A percentile compares a stretch with the other conserved stretches of the same genome.
These are phyloP conservation scores for Tylopilus orsonianus DNA, from an alignment of 1,284 basidiomycete genomes.

Conservation along the genomic window DNA sequence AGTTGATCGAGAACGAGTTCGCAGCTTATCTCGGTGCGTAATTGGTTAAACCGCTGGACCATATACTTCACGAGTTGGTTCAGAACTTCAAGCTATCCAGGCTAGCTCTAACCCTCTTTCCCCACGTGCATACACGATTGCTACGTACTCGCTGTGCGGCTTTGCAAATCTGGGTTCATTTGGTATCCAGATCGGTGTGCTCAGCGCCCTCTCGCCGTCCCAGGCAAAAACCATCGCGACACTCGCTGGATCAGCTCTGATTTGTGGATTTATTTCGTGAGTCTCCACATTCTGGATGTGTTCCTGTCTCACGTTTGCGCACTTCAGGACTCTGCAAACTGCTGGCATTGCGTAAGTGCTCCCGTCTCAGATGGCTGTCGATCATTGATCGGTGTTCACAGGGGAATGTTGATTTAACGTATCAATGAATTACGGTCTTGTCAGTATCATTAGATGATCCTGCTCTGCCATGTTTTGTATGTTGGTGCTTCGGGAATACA, in stretches of 20 bases:
- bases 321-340: conserved; percentile 58
- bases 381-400: conserved; percentile 24
- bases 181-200: conserved; percentile 90
- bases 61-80: background rate
- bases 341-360: conserved; percentile 65
- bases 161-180: conserved; percentile 87
- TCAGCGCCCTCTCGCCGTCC: conserved; percentile 80
- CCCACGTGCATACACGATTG: conserved; percentile 74
- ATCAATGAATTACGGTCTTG: background rate
- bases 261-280: conserved; percentile 73
- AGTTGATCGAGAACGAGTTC: conserved; percentile 88
- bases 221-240: conserved; percentile 69
- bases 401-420: conserved; percentile 50
- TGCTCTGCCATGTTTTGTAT: background rate
- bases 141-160: conserved; percentile 83
- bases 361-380: conserved; percentile 4
- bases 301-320: background rate
- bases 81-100: conserved; percentile 56
- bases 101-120: conserved; percentile 54
- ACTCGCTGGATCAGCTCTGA: conserved; percentile 75
- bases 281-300: conserved; percentile 3
- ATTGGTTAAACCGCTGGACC: background rate
- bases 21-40: conserved; percentile 64
- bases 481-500: background rate
- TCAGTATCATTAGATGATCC: background rate